phyloP scores from a whole-genome alignment of 345 rosid species.

The Ceriops tagal region DNA sequence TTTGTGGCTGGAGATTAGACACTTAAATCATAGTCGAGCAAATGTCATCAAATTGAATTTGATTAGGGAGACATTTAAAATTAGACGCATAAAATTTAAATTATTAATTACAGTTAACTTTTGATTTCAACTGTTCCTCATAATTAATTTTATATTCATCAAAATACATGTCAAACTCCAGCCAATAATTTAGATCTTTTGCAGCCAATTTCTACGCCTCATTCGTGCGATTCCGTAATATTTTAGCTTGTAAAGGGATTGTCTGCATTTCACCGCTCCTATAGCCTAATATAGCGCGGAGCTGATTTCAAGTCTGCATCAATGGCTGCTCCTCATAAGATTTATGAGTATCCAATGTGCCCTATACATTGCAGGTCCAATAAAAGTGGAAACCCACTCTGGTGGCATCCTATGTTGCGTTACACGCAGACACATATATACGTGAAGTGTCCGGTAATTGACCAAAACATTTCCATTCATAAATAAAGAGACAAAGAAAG shows the following conservation, averaged over 20 bases:
- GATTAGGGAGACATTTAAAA: too few relatives aligned
- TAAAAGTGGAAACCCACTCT: neutral
- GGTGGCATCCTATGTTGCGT: conserved; percentile 13
- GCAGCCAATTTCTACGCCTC: too few relatives aligned
- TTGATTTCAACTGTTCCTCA: too few relatives aligned
- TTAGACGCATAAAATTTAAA: too few relatives aligned
- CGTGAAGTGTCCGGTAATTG: neutral
- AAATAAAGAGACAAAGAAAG: neutral
- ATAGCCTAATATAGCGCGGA: neutral
- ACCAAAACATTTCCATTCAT: neutral
- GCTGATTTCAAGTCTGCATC: neutral
- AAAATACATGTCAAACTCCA: too few relatives aligned
- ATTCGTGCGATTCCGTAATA: too few relatives aligned
- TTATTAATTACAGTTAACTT: too few relatives aligned
- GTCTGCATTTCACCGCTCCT: neutral
- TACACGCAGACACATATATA: neutral
- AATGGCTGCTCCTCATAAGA: neutral
- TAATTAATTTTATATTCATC: too few relatives aligned
- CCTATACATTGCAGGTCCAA: neutral
- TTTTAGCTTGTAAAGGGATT: neutral
- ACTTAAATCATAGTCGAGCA: neutral
- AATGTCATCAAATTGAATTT: neutral
- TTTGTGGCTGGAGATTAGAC: too few relatives aligned
- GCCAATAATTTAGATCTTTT: too few relatives aligned
- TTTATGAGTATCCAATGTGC: conserved; percentile 16